Evolutionary conservation across 306 rosid genomes (phyloP).

Genomic region (Leucaena leucocephala): DNA sequence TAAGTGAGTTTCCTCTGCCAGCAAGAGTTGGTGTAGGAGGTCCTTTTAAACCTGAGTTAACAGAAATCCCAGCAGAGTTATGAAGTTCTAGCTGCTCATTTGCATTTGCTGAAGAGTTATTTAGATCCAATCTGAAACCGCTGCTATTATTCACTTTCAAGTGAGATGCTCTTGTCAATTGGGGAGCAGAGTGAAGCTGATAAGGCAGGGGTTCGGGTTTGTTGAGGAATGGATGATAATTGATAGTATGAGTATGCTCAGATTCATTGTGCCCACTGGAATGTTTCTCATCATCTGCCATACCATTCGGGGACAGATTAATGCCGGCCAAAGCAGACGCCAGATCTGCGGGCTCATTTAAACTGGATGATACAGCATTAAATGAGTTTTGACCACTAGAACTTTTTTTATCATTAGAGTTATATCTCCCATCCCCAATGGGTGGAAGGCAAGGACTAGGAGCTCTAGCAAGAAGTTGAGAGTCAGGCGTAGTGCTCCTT

Average conservation of each 20-base stretch:
- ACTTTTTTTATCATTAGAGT: constrained; percentile 62
- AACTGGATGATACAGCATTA: constrained; percentile 60
- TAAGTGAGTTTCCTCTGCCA: constrained; percentile 59
- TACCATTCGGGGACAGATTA: constrained; percentile 67
- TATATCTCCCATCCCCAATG: constrained; percentile 85
- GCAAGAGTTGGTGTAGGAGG: constrained; percentile 54
- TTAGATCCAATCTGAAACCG: constrained; percentile 51
- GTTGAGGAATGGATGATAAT: constrained; percentile 60
- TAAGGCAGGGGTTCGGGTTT: constrained; percentile 60
- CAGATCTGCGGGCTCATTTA: constrained; percentile 69
- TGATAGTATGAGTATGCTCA: constrained; percentile 37
- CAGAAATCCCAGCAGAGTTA: constrained; percentile 50
- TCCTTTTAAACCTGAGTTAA: constrained; percentile 61
- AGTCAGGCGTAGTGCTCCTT: constrained; percentile 92
- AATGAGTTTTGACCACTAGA: constrained; percentile 66
- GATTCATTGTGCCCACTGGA: constrained; percentile 43
- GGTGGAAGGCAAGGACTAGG: constrained; percentile 95
- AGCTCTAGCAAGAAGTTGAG: constrained; percentile 84
- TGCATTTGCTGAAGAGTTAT: constrained; percentile 44
- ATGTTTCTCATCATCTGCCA: constrained; percentile 57
- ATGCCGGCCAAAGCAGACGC: constrained; percentile 76
- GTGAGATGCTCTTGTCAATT: constrained; percentile 44
- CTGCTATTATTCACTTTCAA: constrained; percentile 57
- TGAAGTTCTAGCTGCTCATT: constrained; percentile 56
- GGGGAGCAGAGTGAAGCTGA: constrained; percentile 41